Evolutionary conservation across 73 alveolate species (phyloP).

Genomic region (Paramecium primaurelia): DNA sequence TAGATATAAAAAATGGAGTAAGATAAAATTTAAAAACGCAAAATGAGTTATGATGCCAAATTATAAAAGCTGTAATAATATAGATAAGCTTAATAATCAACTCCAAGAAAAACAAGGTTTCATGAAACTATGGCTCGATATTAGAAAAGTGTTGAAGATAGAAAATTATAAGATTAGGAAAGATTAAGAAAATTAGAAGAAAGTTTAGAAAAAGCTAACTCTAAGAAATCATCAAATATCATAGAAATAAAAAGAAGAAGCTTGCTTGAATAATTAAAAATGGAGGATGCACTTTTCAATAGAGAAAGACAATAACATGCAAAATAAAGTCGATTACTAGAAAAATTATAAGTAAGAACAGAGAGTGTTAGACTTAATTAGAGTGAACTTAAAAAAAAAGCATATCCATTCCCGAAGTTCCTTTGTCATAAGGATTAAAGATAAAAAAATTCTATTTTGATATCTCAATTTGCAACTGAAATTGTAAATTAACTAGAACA

Average conservation of each 20-base stretch:
- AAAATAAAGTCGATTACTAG: not conserved
- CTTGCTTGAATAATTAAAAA: not conserved
- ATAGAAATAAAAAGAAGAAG: not conserved
- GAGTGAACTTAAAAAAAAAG: not conserved
- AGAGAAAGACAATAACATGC: not conserved
- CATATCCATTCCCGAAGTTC: not conserved
- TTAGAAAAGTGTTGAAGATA: not conserved
- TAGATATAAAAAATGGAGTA: not conserved
- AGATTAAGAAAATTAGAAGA: not conserved
- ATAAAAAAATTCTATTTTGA: not conserved
- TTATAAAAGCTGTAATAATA: not conserved
- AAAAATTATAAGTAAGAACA: not conserved
- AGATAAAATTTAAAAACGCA: not conserved
- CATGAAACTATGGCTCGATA: not conserved
- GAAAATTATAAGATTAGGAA: not conserved
- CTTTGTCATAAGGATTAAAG: not conserved
- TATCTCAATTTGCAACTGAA: not conserved
- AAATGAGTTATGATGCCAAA: conserved; percentile 11
- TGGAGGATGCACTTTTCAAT: not conserved
- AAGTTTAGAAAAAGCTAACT: not conserved
- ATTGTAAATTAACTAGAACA: not conserved
- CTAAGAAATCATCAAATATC: not conserved
- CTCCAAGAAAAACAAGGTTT: not conserved
- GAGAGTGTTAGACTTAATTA: not conserved
- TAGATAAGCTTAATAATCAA: not conserved